phyloP scores from a whole-genome alignment of 176 grass and related monocot genomes.

The Musa itinerans region DNA sequence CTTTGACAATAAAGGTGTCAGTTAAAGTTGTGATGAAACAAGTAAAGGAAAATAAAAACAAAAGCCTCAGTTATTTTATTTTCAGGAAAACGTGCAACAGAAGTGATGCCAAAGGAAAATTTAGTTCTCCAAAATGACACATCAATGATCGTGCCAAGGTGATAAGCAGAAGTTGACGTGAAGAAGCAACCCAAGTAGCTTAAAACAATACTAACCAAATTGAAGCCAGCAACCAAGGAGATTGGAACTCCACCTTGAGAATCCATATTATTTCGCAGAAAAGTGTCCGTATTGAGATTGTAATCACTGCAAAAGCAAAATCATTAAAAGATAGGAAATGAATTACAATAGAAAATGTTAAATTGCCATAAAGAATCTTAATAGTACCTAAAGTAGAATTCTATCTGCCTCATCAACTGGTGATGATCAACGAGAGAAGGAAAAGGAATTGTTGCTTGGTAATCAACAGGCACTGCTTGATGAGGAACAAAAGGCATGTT shows the following conservation, averaged over 20 bases:
- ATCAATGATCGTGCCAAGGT: not conserved
- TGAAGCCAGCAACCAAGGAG: constrained; percentile 49
- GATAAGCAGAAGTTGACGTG: not conserved
- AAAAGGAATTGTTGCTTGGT: constrained; percentile 3
- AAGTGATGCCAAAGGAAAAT: no score
- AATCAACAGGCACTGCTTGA: constrained; percentile 24
- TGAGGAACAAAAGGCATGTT: constrained; percentile 40
- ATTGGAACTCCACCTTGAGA: constrained; percentile 70
- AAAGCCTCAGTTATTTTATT: no score
- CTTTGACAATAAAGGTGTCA: no score
- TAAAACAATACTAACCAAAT: constrained; percentile 35
- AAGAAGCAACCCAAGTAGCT: not conserved
- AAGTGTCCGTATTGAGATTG: constrained; percentile 56
- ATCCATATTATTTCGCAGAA: constrained; percentile 52
- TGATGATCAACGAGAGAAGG: constrained; percentile 22
- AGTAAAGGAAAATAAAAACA: no score
- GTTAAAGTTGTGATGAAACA: no score
- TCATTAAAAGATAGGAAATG: not conserved
- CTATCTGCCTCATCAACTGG: constrained; percentile 47
- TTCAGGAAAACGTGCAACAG: no score
- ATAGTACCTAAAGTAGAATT: constrained; percentile 83
- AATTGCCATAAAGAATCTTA: not conserved
- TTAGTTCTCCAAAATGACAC: not conserved
- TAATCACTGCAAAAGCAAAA: constrained; percentile 39
- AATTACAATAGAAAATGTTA: constrained; percentile 8